A percentile compares a stretch with the other conserved stretches of the same genome.
phyloP scores from a whole-genome alignment of 2,329 filamentous ascomycete genomes.

The Pochonia chlamydosporia region DNA sequence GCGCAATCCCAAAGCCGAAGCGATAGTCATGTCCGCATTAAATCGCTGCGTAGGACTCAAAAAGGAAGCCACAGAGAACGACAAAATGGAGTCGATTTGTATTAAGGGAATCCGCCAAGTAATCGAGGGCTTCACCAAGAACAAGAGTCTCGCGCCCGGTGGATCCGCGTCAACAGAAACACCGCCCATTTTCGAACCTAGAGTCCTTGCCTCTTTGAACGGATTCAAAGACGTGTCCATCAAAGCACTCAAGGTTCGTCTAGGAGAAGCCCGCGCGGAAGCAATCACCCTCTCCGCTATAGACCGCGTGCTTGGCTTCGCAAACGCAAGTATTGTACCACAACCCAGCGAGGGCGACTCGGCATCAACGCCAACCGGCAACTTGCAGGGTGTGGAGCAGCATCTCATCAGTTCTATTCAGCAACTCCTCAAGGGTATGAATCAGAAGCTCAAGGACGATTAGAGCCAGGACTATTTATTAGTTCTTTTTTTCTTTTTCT shows the following conservation, averaged over 20 bases:
- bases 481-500: not conserved
- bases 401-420: constrained; percentile 35
- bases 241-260: constrained; percentile 33
- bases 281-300: constrained; percentile 44
- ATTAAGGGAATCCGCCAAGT: constrained; percentile 37
- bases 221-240: constrained; percentile 41
- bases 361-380: constrained; percentile 14
- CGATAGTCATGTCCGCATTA: constrained; percentile 46
- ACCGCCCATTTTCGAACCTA: constrained; percentile 29
- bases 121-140: constrained; percentile 36
- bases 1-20: constrained; percentile 35
- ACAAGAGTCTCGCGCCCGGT: constrained; percentile 27
- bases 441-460: constrained; percentile 28
- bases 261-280: constrained; percentile 37
- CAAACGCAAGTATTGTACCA: constrained; percentile 35
- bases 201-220: constrained; percentile 34
- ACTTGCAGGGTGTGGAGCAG: constrained; percentile 34
- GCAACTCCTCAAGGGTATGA: constrained; percentile 33
- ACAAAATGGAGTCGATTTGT: constrained; percentile 41
- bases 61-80: constrained; percentile 35
- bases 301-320: constrained; percentile 43
- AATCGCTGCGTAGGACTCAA: constrained; percentile 46
- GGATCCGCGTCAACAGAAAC: constrained; percentile 18
- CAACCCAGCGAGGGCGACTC: constrained; percentile 25
- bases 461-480: not conserved